phyloP scores from a whole-genome alignment of 2,329 filamentous ascomycete genomes.

The Phialophora expanda region DNA sequence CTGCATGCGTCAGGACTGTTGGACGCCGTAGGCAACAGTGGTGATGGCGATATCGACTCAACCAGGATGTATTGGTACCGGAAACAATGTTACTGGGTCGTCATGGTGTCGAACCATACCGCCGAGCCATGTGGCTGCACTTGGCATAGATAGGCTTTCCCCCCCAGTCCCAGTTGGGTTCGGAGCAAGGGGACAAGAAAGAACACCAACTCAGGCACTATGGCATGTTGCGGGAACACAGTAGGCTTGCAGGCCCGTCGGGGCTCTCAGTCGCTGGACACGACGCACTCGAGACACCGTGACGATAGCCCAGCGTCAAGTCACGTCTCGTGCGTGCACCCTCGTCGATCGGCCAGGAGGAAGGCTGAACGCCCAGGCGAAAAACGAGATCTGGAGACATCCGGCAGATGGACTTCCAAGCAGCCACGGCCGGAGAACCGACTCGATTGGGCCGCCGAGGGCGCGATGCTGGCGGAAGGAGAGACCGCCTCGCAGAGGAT shows the following conservation, averaged over 20 bases:
- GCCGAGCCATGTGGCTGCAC: constrained; percentile 23
- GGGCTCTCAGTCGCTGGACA: neutral
- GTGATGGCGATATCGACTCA: constrained; percentile 8
- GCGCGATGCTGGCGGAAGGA: neutral
- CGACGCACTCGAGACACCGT: neutral
- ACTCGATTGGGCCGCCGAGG: constrained; percentile 13
- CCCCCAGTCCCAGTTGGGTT: neutral
- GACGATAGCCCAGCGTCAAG: constrained; percentile 6
- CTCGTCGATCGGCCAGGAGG: constrained; percentile 15
- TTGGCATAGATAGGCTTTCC: constrained; percentile 20
- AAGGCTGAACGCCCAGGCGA: neutral
- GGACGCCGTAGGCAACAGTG: neutral
- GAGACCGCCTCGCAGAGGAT: neutral
- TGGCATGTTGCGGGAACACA: neutral
- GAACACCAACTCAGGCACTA: neutral
- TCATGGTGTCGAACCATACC: constrained; percentile 4
- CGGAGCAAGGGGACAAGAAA: constrained; percentile 10
- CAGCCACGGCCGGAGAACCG: constrained; percentile 1
- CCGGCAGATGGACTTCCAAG: constrained; percentile 3
- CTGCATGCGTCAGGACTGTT: neutral
- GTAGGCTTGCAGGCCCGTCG: neutral
- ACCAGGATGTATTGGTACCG: neutral
- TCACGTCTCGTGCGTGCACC: neutral
- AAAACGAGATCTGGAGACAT: neutral
- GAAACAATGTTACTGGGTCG: neutral